Evolutionary conservation across 75 land plant species (phyloP).

Genomic region (Azolla pinnata): DNA sequence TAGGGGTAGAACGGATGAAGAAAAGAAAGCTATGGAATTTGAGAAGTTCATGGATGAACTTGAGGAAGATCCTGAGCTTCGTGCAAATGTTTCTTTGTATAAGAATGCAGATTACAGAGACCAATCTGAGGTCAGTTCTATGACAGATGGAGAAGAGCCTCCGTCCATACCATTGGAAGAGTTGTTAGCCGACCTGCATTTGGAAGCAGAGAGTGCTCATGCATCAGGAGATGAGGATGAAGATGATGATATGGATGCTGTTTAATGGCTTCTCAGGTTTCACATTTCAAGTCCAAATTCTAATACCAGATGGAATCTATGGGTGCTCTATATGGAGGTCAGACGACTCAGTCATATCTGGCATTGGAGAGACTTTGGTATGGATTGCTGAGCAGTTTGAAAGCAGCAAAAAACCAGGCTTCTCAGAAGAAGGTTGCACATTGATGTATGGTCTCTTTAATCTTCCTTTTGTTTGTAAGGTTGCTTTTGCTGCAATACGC

Average conservation of each 20-base stretch:
- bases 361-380: no score
- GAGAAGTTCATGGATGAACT: slow-evolving; percentile 61
- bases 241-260: slow-evolving; percentile 28
- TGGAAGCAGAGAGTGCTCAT: slow-evolving; percentile 27
- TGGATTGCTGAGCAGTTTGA: no score
- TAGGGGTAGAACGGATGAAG: slow-evolving; percentile 39
- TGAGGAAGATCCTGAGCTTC: slow-evolving; percentile 79
- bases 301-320: neutral
- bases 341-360: no score
- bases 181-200: slow-evolving; percentile 57
- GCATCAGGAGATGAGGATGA: slow-evolving; percentile 22
- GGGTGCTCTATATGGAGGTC: neutral
- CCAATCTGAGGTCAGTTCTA: slow-evolving; percentile 48
- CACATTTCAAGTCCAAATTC: neutral
- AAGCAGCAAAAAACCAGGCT: no score
- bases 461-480: no score
- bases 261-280: neutral
- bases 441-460: no score
- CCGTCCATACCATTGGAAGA: slow-evolving; percentile 69
- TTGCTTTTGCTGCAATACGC: no score
- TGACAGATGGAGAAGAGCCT: slow-evolving; percentile 58
- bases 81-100: slow-evolving; percentile 57
- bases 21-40: slow-evolving; percentile 50
- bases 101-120: slow-evolving; percentile 41
- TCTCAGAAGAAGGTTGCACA: no score